Evolutionary conservation across 2,329 filamentous ascomycete genomes (phyloP).

Genomic region (Hortaea sp.): DNA sequence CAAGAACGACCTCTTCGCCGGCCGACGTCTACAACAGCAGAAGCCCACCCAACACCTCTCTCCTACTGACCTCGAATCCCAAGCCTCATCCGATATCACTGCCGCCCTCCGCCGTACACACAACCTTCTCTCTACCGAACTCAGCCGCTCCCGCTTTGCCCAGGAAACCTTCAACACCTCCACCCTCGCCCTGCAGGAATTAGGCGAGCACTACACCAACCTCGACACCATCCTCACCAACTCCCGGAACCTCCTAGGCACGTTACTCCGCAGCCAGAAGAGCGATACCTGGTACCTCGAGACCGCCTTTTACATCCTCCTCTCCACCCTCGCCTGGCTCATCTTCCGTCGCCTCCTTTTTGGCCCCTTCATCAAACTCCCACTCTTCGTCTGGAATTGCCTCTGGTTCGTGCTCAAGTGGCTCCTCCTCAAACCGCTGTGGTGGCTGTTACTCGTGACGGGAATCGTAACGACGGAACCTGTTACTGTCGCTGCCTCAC

Average conservation of each 20-base stretch:
- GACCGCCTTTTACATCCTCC: constrained; percentile 73
- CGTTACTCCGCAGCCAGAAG: constrained; percentile 78
- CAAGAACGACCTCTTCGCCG: constrained; percentile 28
- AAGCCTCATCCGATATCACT: constrained; percentile 75
- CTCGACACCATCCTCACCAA: constrained; percentile 68
- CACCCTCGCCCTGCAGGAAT: constrained; percentile 67
- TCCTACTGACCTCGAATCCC: constrained; percentile 62
- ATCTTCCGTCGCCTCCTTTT: constrained; percentile 76
- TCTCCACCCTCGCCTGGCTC: constrained; percentile 72
- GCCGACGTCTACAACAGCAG: constrained; percentile 12
- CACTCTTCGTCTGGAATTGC: constrained; percentile 29
- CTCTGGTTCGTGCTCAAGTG: constrained; percentile 17
- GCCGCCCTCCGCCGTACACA: constrained; percentile 75
- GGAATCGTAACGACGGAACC: constrained; percentile 29
- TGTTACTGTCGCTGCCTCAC: neutral
- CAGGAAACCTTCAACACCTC: constrained; percentile 80
- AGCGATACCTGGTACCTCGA: constrained; percentile 97
- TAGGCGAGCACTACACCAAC: constrained; percentile 71
- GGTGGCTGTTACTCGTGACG: constrained; percentile 46
- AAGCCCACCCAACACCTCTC: constrained; percentile 42
- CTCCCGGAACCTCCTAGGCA: constrained; percentile 64
- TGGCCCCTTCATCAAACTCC: constrained; percentile 77
- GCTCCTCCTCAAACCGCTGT: constrained; percentile 19
- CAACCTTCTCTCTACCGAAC: constrained; percentile 72
- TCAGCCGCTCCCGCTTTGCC: constrained; percentile 79